Evolutionary conservation across 2,329 filamentous ascomycete species (phyloP), one percentile per base, ranked within the genome.

Genomic region (Dactylonectria macrodidyma): DNA sequence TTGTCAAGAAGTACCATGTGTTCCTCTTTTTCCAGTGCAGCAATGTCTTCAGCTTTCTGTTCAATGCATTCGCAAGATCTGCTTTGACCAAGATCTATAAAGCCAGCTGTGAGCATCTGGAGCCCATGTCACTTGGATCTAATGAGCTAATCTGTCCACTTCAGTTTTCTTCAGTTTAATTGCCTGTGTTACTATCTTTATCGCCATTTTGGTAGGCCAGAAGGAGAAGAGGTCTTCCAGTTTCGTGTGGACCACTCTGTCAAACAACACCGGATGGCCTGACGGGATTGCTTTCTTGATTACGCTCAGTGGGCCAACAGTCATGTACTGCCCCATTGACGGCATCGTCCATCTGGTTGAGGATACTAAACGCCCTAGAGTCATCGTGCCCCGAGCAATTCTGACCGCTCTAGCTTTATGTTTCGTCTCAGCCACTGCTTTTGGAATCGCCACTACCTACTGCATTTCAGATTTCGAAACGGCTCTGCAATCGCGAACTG

Each of bases 271-370:
- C 1, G 46, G 57, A 7, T 59, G 57, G 57, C 46, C 57, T 6
- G 33, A 30, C 30, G 57, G 46, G 5, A 6, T 59, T 7, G 46
- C 44, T 38, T 59, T 59, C 6, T n/a, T 59, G 14, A 59, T 59
- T 14, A 51, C 57, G 1, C 46, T 59, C 1, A 59, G 57, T 24
- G 57, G 57, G 4, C 57, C 57, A 11, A 59, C 57, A 22, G 46
- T 59, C 7, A 59, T 59, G 57, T 59, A 50, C 19, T 59, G 57
- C 12, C 46, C 57, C 19, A 59, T 59, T 30, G 57, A 59, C 22
- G 57, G 57, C 3, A 46, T 51, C 5, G 57, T 59, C 1, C 57
- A 51, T 24, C 22, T 59, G 2, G 57, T 59, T 5, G 57, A 59
- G 5, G 57, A 59, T 30, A 41, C 46, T 12, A 59, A 41, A 10